Conservation (phyloP, 306 rosid genomes). For the Trifolium subterraneum region DNA sequence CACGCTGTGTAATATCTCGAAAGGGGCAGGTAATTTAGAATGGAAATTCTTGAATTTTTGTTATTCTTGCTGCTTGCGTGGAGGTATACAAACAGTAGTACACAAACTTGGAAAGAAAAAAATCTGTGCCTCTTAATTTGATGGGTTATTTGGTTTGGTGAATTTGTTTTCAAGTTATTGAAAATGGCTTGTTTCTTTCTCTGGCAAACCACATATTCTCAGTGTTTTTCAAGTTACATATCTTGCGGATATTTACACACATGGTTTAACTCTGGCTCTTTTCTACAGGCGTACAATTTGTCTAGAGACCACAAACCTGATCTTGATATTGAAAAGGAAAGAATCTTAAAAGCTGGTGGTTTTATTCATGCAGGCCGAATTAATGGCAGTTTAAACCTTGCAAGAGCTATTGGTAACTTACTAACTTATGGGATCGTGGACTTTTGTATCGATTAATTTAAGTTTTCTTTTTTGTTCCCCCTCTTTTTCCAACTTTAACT, state of each 20-base stretch:
- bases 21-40: constrained; percentile 80
- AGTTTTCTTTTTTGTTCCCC: background rate
- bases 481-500: constrained; percentile 11
- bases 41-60: constrained; percentile 30
- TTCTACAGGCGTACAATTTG: constrained; percentile 83
- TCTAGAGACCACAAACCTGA: constrained; percentile 98
- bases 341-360: constrained; percentile 94
- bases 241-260: background rate
- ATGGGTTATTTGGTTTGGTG: background rate
- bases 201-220: constrained; percentile 24
- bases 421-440: constrained; percentile 16
- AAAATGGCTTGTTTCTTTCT: constrained; percentile 19
- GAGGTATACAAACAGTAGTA: background rate
- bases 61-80: constrained; percentile 10
- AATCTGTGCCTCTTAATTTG: background rate
- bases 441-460: constrained; percentile 26
- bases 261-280: constrained; percentile 37
- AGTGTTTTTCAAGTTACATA: constrained; percentile 18
- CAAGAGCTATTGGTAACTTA: constrained; percentile 89
- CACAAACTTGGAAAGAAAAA: background rate
- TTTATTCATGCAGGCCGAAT: constrained; percentile 96
- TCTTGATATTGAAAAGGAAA: constrained; percentile 89
- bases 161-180: constrained; percentile 13
- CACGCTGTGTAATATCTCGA: constrained; percentile 94
- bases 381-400: constrained; percentile 96